Base-by-base conservation (phyloP, 192 early-diverging fungal species). In the Kappamyces sp. region DNA sequence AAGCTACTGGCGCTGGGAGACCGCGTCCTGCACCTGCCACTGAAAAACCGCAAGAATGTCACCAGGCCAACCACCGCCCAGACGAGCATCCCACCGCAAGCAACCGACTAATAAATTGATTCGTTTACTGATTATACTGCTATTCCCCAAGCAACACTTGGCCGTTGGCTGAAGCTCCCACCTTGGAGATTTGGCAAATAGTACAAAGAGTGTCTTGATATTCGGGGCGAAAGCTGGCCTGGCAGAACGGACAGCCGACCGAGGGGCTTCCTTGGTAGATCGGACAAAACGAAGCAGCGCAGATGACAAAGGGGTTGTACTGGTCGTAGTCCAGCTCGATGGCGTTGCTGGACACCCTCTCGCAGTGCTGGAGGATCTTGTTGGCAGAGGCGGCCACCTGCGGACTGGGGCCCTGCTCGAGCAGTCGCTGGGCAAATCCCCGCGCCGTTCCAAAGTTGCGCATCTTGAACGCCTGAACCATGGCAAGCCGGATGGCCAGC, bases 241-340 rank as follows among this genome's bases (percentile, higher is more conserved):
- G 74, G 73, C 94, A 97, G 77, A 86, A 96, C 13, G 92, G 84
- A 68, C 97, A 99, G 42, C 81, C 69, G 8, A 84, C 79, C 3
- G 75, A 72, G 5, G 91, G 83, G 41, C 85, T 88, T 46, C 92
- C 93, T 43, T 81, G 79, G 77, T 94, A 90, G 60, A 99, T 97
- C 3, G 97, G 92, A 37, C 87, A 81, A 62, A 83, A 90, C 33
- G 92, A 87, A 38, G 80, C 77, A 8, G 78, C 90, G 66, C 94
- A 97, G 2, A 93, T 72, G 2, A 86, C 85, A 67, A 97, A 95
- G 53, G 94, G 92, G 67, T 94, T 97, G 79, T 89, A 93, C 67
- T 91, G 90, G 65, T 98, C 92, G 68, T 97, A 99, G 44, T 93
- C 85, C 13, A 99, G 67, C 15, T 77, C 60, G 33, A 93, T 78